Base-by-base conservation (phyloP, 805 yeast genomes). In the Hermanozyma aechmeae region DNA sequence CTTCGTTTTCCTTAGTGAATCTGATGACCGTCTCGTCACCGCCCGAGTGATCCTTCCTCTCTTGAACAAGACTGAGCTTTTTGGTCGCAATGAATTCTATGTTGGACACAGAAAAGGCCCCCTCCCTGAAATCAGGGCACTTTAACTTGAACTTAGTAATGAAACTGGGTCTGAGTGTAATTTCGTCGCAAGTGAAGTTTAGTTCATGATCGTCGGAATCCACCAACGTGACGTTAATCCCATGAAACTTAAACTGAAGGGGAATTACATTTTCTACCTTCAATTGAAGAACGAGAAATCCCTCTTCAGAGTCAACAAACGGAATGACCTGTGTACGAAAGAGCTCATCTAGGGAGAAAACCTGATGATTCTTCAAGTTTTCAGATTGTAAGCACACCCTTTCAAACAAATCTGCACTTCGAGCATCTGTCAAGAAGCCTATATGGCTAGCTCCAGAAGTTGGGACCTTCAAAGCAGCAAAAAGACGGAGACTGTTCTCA, bases 401-500 rank as follows among this genome's bases (percentile, higher is more conserved):
- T 1, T 41, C 30, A 31, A 46, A 41, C 16, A 5, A 8, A 12
- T 18, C 4, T 31, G 32, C 37, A 8, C 46, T 31, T 15, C 6
- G 13, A 10, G 10, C 20, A 6, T 20, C 18, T 2, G 13, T 7
- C 6, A 15, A 21, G 7, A 10, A 10, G 6, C 8, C 25, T 11
- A 9, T 24, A 31, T 16, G 4, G 16, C 13, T 2, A 18, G 4
- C 6, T 28, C 32, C 5, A 37, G 23, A n/a, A 16, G 25, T 6
- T 18, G 13, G 9, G 41, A 32, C 12, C 12, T 38, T 45, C 30
- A 60, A 43, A 12, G 56, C 48, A 0, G 68, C 47, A 12, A 66
- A 49, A 3, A 66, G 35, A 21, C 56, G 65, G 6, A 71, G 42
- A 33, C 65, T 65, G 0, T 73, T 57, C 3, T 42, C 43, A 8